Conservation (phyloP, 257 asterid species). For the Fraxinus pennsylvanica region DNA sequence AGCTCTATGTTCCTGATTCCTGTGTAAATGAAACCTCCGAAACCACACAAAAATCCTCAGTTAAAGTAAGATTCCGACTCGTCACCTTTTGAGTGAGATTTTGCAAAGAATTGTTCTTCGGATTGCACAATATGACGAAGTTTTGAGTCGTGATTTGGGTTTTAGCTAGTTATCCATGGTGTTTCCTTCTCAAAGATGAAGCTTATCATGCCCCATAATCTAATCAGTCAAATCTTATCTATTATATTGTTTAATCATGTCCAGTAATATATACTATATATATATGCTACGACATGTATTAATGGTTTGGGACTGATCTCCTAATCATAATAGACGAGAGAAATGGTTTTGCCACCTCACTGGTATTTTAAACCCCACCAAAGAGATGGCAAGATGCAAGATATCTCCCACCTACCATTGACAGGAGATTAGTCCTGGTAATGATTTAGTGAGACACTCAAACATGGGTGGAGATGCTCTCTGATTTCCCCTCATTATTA, state of each 20-base stretch:
- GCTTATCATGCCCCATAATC: not conserved
- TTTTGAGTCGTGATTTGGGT: not conserved
- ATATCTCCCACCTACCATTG: too few species aligned
- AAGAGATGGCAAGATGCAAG: too few species aligned
- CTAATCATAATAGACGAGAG: too few species aligned
- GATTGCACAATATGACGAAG: not conserved
- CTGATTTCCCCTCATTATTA: slow-evolving; percentile 42
- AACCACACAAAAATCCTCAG: too few species aligned
- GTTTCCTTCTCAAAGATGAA: not conserved
- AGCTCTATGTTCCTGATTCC: too few species aligned
- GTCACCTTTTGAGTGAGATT: not conserved
- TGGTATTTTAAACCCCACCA: too few species aligned
- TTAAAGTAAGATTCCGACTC: not conserved
- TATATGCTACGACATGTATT: too few species aligned
- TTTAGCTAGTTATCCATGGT: not conserved
- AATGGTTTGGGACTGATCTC: too few species aligned
- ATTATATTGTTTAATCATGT: not conserved
- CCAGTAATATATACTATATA: not conserved
- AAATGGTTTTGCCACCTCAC: too few species aligned
- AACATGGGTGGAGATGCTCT: slow-evolving; percentile 34
- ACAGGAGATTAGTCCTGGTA: too few species aligned
- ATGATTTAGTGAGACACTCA: slow-evolving; percentile 17
- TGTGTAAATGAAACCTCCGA: too few species aligned
- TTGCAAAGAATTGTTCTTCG: not conserved
- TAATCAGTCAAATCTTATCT: not conserved